Evolutionary conservation across 768 basidiomycete species (phyloP), one percentile per base, ranked within the genome.

Genomic region (Boletus tylopilopsis): DNA sequence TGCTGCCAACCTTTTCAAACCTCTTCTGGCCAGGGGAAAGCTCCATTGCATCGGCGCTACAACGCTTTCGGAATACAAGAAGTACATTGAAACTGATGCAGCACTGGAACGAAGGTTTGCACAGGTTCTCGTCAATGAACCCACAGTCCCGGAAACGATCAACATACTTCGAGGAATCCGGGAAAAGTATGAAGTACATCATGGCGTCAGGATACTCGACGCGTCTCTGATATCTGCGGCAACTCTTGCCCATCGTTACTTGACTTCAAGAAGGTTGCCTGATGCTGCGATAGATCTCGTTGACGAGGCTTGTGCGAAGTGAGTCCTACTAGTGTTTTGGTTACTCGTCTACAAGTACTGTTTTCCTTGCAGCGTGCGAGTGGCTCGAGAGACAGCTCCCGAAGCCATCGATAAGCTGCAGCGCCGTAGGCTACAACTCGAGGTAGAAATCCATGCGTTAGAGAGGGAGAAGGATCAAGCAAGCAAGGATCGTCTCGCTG

Each of bases 371-470:
- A 89, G 86, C 59, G 86, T 87, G 24, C 88, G 94, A 50, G 92
- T 97, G 22, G 90, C 90, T 23, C 84, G 92, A 36, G 95, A 99
- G 72, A 97, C 94, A 0, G 82, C 89, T 51, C 95, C 95, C 0
- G 95, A 98, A 70, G 87, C 79, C 4, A 89, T 98, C 60, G 95
- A 98, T 71, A 85, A 85, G 56, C 76, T 97, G 16, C 90, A 95
- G 63, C 84, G 94, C 18, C 78, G 77, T 44, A 93, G 90, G 67
- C 79, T 97, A 27, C 90, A 95, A 63, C 78, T 98, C 24, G 90
- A 97, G 62, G 85, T 98, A 18, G 95, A 96, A 64, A 88, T 96
- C 19, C 94, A 96, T 64, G 95, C 95, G 10, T 73, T 97, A 44
- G 90, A 94, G 64, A 81, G 93, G 40, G 94, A 96, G 67, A 94